Percentiles rank a stretch among this genome's conserved stretches.
Conservation (phyloP, 75 land plant species). For the Pinus tabuliformis region DNA sequence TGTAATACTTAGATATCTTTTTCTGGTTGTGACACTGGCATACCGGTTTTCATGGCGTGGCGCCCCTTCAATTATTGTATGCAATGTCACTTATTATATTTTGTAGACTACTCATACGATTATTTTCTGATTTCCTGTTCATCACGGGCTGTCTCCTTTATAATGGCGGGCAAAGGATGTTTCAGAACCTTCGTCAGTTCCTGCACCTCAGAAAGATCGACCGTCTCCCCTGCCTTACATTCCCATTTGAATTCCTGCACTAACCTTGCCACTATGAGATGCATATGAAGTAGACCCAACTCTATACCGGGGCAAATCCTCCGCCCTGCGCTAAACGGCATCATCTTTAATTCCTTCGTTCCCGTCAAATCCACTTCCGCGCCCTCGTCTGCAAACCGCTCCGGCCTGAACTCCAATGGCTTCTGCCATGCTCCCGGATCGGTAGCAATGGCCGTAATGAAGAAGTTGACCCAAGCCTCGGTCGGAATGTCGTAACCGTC, state of each 20-base stretch:
- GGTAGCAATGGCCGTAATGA: constrained; percentile 20
- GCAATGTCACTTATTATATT: too few relatives aligned
- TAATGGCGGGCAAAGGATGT: constrained; percentile 6
- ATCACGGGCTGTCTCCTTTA: constrained; percentile 6
- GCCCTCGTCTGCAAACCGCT: constrained; percentile 29
- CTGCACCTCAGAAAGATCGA: constrained; percentile 17
- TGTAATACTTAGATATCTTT: too few relatives aligned
- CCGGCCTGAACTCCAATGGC: constrained; percentile 33
- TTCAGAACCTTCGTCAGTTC: constrained; percentile 20
- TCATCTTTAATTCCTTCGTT: constrained; percentile 26
- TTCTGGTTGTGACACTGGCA: too few relatives aligned
- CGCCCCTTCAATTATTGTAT: too few relatives aligned
- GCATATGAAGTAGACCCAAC: constrained; percentile 29
- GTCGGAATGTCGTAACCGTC: constrained; percentile 29
- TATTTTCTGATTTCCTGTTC: too few relatives aligned
- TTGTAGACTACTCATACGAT: too few relatives aligned
- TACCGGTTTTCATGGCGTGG: too few relatives aligned
- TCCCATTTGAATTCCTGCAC: constrained; percentile 28
- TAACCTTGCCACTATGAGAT: constrained; percentile 27
- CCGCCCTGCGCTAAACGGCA: constrained; percentile 37
- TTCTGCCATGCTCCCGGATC: constrained; percentile 26
- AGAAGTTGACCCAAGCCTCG: constrained; percentile 22
- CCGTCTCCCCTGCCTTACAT: constrained; percentile 2
- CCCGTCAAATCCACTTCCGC: constrained; percentile 37
- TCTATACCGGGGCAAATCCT: constrained; percentile 27